phyloP scores from a whole-genome alignment of 2,329 filamentous ascomycete species.

The Zarea fungicola region DNA sequence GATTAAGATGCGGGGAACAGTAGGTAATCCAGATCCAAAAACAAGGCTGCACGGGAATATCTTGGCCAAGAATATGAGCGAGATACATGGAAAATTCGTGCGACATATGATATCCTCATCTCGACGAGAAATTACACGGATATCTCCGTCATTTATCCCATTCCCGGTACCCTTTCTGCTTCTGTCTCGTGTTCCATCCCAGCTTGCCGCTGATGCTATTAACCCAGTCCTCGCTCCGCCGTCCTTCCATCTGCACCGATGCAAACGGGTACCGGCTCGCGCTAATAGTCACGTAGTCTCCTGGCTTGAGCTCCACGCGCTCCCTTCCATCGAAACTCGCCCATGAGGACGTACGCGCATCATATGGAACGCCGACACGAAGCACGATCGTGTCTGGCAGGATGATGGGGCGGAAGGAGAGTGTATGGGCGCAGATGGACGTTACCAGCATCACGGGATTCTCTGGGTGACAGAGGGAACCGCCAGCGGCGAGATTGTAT shows the following conservation, averaged over 20 bases:
- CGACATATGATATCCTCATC: too few species aligned
- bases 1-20: too few species aligned
- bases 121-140: too few species aligned
- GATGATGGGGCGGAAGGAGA: conserved; percentile 95
- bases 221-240: conserved; percentile 72
- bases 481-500: conserved; percentile 94
- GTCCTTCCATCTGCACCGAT: conserved; percentile 63
- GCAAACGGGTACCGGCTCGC: conserved; percentile 78
- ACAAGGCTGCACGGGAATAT: too few species aligned
- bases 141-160: conserved; percentile 41
- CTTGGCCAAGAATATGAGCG: too few species aligned
- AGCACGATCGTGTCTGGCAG: conserved; percentile 93
- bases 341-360: conserved; percentile 85
- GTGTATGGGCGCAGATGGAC: conserved; percentile 88
- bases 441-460: conserved; percentile 95
- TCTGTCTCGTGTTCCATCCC: conserved; percentile 75
- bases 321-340: conserved; percentile 97
- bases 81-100: too few species aligned
- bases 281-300: conserved; percentile 81
- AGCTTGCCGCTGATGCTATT: conserved; percentile 75
- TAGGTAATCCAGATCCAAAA: too few species aligned
- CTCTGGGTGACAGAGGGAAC: conserved; percentile 89
- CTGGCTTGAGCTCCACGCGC: conserved; percentile 70
- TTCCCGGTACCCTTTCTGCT: conserved; percentile 59
- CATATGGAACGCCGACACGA: conserved; percentile 88